Conservation (phyloP, 768 basidiomycete species). For the Lyophyllum atratum region DNA sequence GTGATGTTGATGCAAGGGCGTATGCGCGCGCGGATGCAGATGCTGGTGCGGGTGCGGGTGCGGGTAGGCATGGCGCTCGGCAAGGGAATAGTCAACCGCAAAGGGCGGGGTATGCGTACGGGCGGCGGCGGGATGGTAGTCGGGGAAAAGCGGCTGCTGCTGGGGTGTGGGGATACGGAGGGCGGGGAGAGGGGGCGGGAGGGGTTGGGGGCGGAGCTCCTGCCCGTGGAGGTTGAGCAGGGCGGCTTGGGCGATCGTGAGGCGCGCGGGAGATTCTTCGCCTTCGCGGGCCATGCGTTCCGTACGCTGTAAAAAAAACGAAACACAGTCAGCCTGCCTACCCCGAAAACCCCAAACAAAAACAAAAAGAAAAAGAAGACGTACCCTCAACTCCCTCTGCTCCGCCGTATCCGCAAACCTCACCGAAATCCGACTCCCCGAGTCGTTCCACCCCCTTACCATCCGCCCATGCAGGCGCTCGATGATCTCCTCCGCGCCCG, state of each 20-base stretch:
- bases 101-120: conserved; percentile 23
- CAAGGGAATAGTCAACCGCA: conserved; percentile 43
- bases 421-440: conserved; percentile 76
- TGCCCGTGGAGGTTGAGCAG: conserved; percentile 75
- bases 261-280: conserved; percentile 60
- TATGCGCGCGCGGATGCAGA: conserved; percentile 6
- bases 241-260: conserved; percentile 80
- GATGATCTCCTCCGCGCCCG: conserved; percentile 75
- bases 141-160: conserved; percentile 1
- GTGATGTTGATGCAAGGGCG: conserved; percentile 7
- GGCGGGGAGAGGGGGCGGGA: neutral
- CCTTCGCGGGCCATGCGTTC: conserved; percentile 64
- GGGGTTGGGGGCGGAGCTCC: conserved; percentile 39
- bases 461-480: conserved; percentile 78
- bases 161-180: conserved; percentile 11
- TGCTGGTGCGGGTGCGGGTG: neutral
- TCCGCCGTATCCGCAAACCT: conserved; percentile 79
- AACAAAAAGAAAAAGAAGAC: conserved; percentile 26
- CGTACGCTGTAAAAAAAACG: neutral
- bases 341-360: no score
- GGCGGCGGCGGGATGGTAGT: conserved; percentile 1
- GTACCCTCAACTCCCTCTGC: conserved; percentile 73
- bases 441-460: conserved; percentile 78
- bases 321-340: neutral
- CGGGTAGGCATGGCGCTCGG: conserved; percentile 21